These are phyloP conservation scores for Trametes villosa DNA, from an alignment of 768 basidiomycete species.

Conservation along the genomic window DNA sequence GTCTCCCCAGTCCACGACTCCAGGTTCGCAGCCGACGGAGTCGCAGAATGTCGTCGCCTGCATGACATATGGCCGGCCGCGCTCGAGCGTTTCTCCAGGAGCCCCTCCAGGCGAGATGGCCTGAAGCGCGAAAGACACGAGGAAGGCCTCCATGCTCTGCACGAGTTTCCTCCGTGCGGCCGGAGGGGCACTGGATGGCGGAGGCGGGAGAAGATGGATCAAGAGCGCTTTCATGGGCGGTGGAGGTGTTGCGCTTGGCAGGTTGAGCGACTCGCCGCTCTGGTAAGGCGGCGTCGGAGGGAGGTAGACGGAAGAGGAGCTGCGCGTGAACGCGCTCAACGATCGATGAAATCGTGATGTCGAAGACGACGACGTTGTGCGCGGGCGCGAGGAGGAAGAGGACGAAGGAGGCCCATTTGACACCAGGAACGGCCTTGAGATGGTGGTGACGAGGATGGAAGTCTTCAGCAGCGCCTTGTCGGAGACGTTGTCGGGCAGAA, in stretches of 20 bases:
- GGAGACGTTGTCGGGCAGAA: constrained; percentile 35
- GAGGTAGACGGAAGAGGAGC: constrained; percentile 17
- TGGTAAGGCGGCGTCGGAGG: constrained; percentile 18
- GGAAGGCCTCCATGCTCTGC: constrained; percentile 43
- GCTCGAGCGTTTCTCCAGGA: constrained; percentile 23
- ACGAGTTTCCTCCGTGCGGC: constrained; percentile 36
- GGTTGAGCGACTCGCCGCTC: constrained; percentile 17
- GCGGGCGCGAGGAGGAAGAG: constrained; percentile 5
- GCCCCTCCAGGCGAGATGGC: constrained; percentile 2
- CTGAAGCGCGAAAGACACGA: constrained; percentile 40
- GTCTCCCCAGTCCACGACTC: constrained; percentile 23
- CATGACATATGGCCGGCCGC: constrained; percentile 37
- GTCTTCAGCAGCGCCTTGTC: constrained; percentile 43
- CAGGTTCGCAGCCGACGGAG: constrained; percentile 24
- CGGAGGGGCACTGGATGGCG: constrained; percentile 15
- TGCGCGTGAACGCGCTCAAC: constrained; percentile 16
- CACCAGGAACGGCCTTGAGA: constrained; percentile 42
- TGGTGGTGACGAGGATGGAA: constrained; percentile 45
- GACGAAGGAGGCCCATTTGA: constrained; percentile 20
- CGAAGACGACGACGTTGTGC: constrained; percentile 17
- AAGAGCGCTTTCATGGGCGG: constrained; percentile 30
- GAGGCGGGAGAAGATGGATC: constrained; percentile 38
- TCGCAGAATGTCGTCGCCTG: constrained; percentile 31
- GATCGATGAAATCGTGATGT: too few relatives aligned
- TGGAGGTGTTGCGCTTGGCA: not conserved